Percentiles rank a stretch among this genome's conserved stretches.
phyloP scores from a whole-genome alignment of 345 rosid species.

The Brassica carinata region DNA sequence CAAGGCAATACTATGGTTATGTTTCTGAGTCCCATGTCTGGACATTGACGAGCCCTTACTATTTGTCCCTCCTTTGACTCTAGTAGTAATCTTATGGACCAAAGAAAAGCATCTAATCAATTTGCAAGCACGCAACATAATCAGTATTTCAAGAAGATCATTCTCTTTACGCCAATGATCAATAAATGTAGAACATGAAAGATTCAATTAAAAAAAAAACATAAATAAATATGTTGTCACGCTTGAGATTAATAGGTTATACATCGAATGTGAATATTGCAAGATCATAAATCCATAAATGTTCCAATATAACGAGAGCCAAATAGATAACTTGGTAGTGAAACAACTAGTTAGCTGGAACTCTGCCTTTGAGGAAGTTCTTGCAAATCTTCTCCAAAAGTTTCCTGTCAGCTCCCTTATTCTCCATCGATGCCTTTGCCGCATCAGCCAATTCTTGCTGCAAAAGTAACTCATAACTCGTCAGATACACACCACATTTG shows the following conservation, averaged over 20 bases:
- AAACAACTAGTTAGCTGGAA: slow-evolving; percentile 30
- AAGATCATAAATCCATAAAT: slow-evolving; percentile 12
- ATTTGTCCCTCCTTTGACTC: no score
- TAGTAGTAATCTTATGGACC: no score
- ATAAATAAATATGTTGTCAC: background rate
- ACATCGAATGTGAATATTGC: background rate
- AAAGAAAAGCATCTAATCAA: no score
- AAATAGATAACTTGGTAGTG: background rate
- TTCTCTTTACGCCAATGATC: no score
- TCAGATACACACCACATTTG: background rate
- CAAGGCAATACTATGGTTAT: no score
- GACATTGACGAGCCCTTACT: no score
- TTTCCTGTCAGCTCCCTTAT: slow-evolving; percentile 35
- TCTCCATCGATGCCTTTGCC: slow-evolving; percentile 39
- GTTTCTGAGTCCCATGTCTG: no score
- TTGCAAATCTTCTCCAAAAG: slow-evolving; percentile 37
- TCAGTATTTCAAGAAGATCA: no score
- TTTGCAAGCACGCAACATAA: no score
- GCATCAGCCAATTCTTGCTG: slow-evolving; percentile 42
- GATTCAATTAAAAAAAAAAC: background rate
- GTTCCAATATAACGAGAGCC: background rate
- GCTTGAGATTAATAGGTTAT: slow-evolving; percentile 9
- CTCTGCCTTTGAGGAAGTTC: slow-evolving; percentile 43
- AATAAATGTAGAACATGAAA: no score
- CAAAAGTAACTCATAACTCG: background rate